Percentiles rank a stretch among this genome's conserved stretches.
phyloP scores from a whole-genome alignment of 2,329 filamentous ascomycete species.

The Myriosclerotinia curreyana region DNA sequence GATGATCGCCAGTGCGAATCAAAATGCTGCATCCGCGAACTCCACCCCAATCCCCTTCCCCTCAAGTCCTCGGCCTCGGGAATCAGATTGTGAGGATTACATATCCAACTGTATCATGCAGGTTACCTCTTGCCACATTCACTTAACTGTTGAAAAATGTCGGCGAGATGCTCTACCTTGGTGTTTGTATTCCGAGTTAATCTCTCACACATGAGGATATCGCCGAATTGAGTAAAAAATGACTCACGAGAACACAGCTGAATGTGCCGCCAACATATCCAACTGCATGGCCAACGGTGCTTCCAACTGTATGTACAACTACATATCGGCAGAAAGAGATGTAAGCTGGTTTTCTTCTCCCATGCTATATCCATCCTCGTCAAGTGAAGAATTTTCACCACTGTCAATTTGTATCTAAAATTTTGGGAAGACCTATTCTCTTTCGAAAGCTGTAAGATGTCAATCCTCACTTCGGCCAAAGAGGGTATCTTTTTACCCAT shows the following conservation, averaged over 20 bases:
- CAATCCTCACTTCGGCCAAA: too few species aligned
- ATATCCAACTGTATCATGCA: not conserved
- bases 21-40: not conserved
- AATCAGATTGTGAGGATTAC: not conserved
- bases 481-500: too few species aligned
- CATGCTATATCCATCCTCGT: too few species aligned
- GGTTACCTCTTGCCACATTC: not conserved
- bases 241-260: not conserved
- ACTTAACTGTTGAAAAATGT: not conserved
- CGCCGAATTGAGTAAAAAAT: not conserved
- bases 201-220: not conserved
- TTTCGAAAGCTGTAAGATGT: too few species aligned
- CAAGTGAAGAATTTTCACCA: too few species aligned
- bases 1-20: not conserved
- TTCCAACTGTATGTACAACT: too few species aligned
- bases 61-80: not conserved
- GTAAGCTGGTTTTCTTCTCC: too few species aligned
- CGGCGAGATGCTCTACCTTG: conserved; percentile 3
- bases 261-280: not conserved
- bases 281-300: too few species aligned
- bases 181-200: not conserved
- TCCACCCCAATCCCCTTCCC: not conserved
- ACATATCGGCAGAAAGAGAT: too few species aligned
- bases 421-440: too few species aligned
- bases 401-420: too few species aligned